Percentiles rank a stretch among this genome's conserved stretches.
Conservation (phyloP, 306 rosid species). For the Cercis canadensis region DNA sequence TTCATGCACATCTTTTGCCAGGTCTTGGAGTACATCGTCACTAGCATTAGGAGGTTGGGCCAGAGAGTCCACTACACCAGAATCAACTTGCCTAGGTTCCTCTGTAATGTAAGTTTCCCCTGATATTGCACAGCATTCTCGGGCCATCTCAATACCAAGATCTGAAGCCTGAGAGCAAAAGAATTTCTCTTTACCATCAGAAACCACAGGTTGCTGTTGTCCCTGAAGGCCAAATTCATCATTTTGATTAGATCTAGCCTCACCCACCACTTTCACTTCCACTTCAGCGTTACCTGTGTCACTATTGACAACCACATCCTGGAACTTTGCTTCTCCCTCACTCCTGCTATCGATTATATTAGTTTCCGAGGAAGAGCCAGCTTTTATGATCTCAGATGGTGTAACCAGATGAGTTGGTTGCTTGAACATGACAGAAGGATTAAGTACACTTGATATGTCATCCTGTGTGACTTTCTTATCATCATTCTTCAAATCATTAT, state of each 20-base stretch:
- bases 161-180: constrained; percentile 97
- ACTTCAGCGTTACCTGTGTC: constrained; percentile 74
- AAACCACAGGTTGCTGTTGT: constrained; percentile 55
- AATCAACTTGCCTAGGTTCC: constrained; percentile 59
- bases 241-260: constrained; percentile 64
- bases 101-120: constrained; percentile 59
- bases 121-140: constrained; percentile 74
- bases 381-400: constrained; percentile 81
- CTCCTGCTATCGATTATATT: constrained; percentile 63
- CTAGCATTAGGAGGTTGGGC: constrained; percentile 55
- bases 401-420: constrained; percentile 96
- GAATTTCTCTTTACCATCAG: constrained; percentile 68
- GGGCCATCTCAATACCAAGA: constrained; percentile 94
- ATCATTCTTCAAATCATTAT: constrained; percentile 62
- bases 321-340: constrained; percentile 73
- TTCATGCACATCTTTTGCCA: constrained; percentile 62
- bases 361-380: constrained; percentile 76
- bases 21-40: constrained; percentile 65
- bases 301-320: constrained; percentile 64
- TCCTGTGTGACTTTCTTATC: constrained; percentile 72
- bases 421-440: constrained; percentile 64
- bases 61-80: constrained; percentile 44
- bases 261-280: constrained; percentile 87
- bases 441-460: constrained; percentile 67
- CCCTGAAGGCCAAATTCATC: constrained; percentile 63